Base-by-base conservation (phyloP, 2,329 filamentous ascomycete genomes). In the Mycocentrospora acerina region DNA sequence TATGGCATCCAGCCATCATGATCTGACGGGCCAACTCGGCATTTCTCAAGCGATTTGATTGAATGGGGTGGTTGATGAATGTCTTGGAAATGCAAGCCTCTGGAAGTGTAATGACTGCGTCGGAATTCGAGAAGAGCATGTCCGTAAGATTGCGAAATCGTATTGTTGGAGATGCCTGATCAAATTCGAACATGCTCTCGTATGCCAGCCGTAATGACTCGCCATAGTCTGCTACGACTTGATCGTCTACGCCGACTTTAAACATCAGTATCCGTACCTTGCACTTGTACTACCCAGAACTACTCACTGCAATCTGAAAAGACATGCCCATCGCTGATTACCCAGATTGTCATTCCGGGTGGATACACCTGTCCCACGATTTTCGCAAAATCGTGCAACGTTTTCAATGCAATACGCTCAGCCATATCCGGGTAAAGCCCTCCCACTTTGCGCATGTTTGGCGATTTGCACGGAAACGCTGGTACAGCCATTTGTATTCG, bases 391-490 rank as follows among this genome's bases (percentile, higher is more conserved):
- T 61, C 59, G 24, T 70, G 67, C 33, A 74, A 53, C 24, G 66
- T 64, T 11, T 62, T 56, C 25, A 74, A 53, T 4, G 70, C 70
- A 27, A 74, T 57, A 32, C 70, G 62, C 42, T 73, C 71, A 4
- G 65, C 71, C 5, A 71, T 56, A 38, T 74, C 71, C 1, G 71
- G 71, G 24, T 71, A 57, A 5, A 50, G 55, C 2, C 71, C 79
- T 7, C 82, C 63, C 0, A 80, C 77, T 38, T 84, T 83, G 22
- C 72, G 67, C 0, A 56, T 53, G 43, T 82, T 82, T 12, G 79
- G 75, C 0, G 78, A 82, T 52, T 83, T 83, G 70, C 80, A 82
- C 0, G 80, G 80, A 32, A 83, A 83, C 0, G 79, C 79, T 0
- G 80, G 80, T 1, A 82, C 65, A 15, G 52, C 51, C 12, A 60